phyloP scores from a whole-genome alignment of 164 flowering plant genomes.

The Vitis rupestris region DNA sequence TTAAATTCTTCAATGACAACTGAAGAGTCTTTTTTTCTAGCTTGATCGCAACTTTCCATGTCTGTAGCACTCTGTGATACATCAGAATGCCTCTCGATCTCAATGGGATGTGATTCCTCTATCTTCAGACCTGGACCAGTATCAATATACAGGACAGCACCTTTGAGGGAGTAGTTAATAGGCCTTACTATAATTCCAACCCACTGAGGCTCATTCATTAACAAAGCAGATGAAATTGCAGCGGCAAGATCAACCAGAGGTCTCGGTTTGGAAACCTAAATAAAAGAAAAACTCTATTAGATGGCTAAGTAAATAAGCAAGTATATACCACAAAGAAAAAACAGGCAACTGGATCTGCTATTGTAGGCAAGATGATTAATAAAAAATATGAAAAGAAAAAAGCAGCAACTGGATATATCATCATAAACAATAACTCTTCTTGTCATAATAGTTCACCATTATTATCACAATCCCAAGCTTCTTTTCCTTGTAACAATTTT shows the following conservation, averaged over 20 bases:
- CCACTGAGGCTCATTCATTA: constrained; percentile 97
- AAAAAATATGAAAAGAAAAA: too few species aligned
- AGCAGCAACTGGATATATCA: too few species aligned
- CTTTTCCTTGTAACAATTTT: background rate
- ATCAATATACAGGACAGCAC: constrained; percentile 83
- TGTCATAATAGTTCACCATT: background rate
- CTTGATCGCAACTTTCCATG: constrained; percentile 13
- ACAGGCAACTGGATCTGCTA: background rate
- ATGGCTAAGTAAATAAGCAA: background rate
- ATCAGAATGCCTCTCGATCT: constrained; percentile 58
- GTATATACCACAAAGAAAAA: background rate
- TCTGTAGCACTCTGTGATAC: constrained; percentile 19
- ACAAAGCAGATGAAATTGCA: constrained; percentile 85
- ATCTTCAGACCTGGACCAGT: constrained; percentile 92
- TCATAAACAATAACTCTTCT: background rate
- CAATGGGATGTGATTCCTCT: constrained; percentile 64
- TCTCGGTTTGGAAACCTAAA: constrained; percentile 87
- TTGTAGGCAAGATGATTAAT: too few species aligned
- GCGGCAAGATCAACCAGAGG: constrained; percentile 91
- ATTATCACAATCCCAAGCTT: background rate
- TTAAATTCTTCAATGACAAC: constrained; percentile 33
- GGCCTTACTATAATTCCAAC: constrained; percentile 81
- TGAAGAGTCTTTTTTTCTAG: constrained; percentile 18
- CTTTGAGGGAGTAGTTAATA: constrained; percentile 83
- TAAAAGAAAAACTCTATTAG: constrained; percentile 10